Base-by-base conservation (phyloP, 1,284 basidiomycete species). In the Kwoniella shivajii region DNA sequence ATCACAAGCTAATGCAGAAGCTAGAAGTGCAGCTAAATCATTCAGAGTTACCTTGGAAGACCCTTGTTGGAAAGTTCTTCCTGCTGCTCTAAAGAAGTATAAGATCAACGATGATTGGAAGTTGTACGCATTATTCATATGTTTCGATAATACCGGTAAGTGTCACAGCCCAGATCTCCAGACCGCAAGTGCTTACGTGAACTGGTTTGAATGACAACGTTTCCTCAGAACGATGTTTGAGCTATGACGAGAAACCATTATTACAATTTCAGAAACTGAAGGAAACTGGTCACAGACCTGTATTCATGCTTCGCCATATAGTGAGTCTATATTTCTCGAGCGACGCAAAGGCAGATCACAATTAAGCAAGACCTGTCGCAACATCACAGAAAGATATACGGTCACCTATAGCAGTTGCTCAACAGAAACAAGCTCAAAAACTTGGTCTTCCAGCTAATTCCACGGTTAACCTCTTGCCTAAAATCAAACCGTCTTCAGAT, bases 91-190 rank as follows among this genome's bases (percentile, higher is more conserved):
- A 63, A 97, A 97, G 80, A 98, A 98, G 78, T 99, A 99, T 79
- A 92, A 92, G 74, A 98, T 99, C 78, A 94, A 94, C 72, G 96
- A 99, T 68, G 94, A 93, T 75, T 99, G 95, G 94, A 88, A 92
- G 81, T 89, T 92, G 71, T 99, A 99, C 80, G 96, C 95, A 24
- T 88, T 99, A 85, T 99, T 99, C 79, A 98, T 99, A 64, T 98
- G 94, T 71, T 97, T 94, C 75, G 94, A 92, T 14, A 87, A 88
- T 59, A 84, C 91, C 48, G 90, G 92, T 91, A 71, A 68, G 83
- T 78, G 13, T 39, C 18, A 22, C 4, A n/a, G n/a, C n/a, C n/a
- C n/a, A n/a, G n/a, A n/a, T n/a, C n/a, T n/a, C n/a, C n/a, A n/a
- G n/a, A n/a, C n/a, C n/a, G n/a, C n/a, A n/a, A n/a, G n/a, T n/a